These are phyloP conservation scores for Lonicera japonica DNA, from an alignment of 129 eudicot species.

Conservation along the genomic window DNA sequence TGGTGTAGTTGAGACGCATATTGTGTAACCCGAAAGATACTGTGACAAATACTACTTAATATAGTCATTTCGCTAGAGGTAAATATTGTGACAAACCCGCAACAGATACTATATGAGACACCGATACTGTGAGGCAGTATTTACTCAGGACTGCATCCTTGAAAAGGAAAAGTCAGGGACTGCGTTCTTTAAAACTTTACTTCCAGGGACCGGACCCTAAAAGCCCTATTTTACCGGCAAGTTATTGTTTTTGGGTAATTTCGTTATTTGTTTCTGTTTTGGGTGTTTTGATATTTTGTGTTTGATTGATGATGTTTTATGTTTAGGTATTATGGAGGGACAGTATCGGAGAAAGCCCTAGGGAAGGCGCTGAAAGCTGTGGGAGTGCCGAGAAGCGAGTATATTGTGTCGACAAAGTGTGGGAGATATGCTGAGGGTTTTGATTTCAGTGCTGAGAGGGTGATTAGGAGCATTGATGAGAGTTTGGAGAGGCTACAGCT, in stretches of 20 bases:
- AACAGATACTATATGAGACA: too few relatives aligned
- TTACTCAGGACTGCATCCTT: too few relatives aligned
- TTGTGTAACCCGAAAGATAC: too few relatives aligned
- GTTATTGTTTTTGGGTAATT: neutral
- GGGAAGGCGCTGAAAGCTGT: constrained; percentile 80
- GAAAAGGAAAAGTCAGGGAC: too few relatives aligned
- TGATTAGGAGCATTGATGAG: constrained; percentile 80
- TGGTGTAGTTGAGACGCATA: too few relatives aligned
- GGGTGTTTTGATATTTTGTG: neutral
- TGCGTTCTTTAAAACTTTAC: too few relatives aligned
- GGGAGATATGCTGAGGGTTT: constrained; percentile 89
- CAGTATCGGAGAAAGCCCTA: constrained; percentile 75
- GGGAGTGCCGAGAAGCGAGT: constrained; percentile 64
- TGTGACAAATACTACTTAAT: too few relatives aligned
- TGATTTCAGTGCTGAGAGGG: constrained; percentile 87
- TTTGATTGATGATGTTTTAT: neutral
- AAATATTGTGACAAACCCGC: too few relatives aligned
- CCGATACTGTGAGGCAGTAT: too few relatives aligned
- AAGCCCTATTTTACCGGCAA: too few relatives aligned
- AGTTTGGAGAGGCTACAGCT: constrained; percentile 87
- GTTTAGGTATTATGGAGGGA: constrained; percentile 82
- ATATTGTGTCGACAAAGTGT: constrained; percentile 88
- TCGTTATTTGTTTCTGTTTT: neutral
- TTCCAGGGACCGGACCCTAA: too few relatives aligned
- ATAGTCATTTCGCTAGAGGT: too few relatives aligned